phyloP scores from a whole-genome alignment of 225 moss, liverwort and hornwort species.

The Antitrichia curtipendula region DNA sequence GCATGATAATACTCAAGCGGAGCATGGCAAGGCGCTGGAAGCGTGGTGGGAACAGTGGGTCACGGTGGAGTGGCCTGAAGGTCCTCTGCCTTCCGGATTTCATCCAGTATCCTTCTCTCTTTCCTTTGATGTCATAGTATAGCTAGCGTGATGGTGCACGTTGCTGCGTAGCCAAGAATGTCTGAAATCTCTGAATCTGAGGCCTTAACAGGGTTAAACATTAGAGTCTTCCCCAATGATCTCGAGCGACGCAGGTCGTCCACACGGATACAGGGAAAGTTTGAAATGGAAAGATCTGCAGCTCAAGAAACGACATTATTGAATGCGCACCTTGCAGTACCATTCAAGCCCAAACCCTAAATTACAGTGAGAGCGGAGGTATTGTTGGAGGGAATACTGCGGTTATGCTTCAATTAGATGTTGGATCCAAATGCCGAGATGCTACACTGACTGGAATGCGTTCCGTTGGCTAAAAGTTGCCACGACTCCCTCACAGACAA shows the following conservation, averaged over 20 bases:
- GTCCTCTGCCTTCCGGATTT: constrained; percentile 16
- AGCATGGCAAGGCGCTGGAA: constrained; percentile 1
- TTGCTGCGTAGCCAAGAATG: not conserved
- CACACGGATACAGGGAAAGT: not conserved
- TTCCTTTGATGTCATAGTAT: not conserved
- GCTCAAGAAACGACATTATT: not conserved
- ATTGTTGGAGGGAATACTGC: not conserved
- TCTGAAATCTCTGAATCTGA: not conserved
- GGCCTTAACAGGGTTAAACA: not conserved
- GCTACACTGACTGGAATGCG: constrained; percentile 57
- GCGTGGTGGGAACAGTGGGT: constrained; percentile 33
- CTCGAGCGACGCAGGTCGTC: not conserved
- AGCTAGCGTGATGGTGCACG: not conserved
- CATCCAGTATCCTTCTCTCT: constrained; percentile 15
- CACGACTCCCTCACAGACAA: constrained; percentile 29
- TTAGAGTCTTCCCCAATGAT: constrained; percentile 11
- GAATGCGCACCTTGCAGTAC: not conserved
- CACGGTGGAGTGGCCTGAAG: constrained; percentile 32
- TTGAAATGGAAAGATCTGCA: not conserved
- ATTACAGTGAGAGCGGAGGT: not conserved
- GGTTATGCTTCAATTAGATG: not conserved
- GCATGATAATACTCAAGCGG: not conserved
- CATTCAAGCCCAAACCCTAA: not conserved
- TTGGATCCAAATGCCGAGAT: constrained; percentile 57
- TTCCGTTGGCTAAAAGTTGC: constrained; percentile 41